phyloP scores from a whole-genome alignment of 75 land plant species.

The Pinus albicaulis region DNA sequence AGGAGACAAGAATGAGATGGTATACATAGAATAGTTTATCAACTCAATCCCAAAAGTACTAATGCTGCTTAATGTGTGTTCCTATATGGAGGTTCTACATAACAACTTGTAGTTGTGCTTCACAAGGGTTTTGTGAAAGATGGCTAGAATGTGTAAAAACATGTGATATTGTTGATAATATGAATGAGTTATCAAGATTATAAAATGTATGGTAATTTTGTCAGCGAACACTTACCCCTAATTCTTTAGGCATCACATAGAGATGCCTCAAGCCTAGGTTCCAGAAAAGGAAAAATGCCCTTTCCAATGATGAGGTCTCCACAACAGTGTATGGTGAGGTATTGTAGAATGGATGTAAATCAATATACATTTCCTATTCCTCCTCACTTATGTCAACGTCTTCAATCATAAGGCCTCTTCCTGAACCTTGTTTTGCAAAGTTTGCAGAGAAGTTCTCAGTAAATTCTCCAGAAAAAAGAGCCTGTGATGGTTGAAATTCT shows the following conservation, averaged over 20 bases:
- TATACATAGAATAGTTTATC: not conserved
- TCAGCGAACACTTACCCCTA: slow-evolving; percentile 49
- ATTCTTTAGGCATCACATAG: slow-evolving; percentile 70
- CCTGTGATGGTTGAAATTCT: slow-evolving; percentile 37
- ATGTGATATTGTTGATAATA: not conserved
- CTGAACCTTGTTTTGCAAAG: slow-evolving; percentile 56
- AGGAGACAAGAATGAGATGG: not conserved
- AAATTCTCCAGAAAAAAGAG: slow-evolving; percentile 30
- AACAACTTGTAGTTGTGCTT: not conserved
- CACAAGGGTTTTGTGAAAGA: not conserved
- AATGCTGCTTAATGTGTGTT: not conserved
- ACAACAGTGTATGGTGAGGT: slow-evolving; percentile 85
- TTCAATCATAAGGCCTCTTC: slow-evolving; percentile 53
- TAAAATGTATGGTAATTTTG: not conserved
- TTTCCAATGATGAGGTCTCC: slow-evolving; percentile 84
- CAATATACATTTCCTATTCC: slow-evolving; percentile 79
- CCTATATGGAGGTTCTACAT: not conserved
- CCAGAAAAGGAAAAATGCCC: slow-evolving; percentile 78
- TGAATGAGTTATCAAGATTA: not conserved
- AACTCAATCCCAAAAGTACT: not conserved
- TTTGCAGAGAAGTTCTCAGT: slow-evolving; percentile 38
- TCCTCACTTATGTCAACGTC: slow-evolving; percentile 48
- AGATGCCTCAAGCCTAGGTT: slow-evolving; percentile 78
- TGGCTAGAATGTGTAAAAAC: not conserved
- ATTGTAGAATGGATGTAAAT: slow-evolving; percentile 73